A percentile compares a stretch with the other conserved stretches of the same genome.
phyloP scores from a whole-genome alignment of 805 yeast species.

The Cyberlindnera lachancei region DNA sequence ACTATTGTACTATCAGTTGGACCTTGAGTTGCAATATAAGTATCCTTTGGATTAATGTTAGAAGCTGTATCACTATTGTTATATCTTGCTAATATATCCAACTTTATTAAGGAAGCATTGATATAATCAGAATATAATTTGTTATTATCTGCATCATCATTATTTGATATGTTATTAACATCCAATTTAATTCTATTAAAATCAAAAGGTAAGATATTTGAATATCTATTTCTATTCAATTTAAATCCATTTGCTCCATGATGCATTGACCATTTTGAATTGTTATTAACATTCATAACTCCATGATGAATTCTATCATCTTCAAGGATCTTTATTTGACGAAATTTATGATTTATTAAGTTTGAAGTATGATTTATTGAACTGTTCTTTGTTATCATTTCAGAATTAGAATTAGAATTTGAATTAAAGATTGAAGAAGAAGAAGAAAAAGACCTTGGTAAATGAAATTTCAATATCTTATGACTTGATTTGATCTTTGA shows the following conservation, averaged over 20 bases:
- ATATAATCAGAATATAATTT: slow-evolving; percentile 16
- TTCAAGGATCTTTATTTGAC: slow-evolving; percentile 28
- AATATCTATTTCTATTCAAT: slow-evolving; percentile 45
- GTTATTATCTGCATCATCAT: too few relatives aligned
- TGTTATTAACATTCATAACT: slow-evolving; percentile 18
- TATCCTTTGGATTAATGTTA: slow-evolving; percentile 11
- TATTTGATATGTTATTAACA: too few relatives aligned
- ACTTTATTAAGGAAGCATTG: slow-evolving; percentile 15
- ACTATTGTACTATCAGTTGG: slow-evolving; percentile 67
- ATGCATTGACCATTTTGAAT: slow-evolving; percentile 20
- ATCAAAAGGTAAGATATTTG: slow-evolving; percentile 62
- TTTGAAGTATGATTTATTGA: slow-evolving; percentile 4
- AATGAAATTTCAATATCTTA: too few relatives aligned
- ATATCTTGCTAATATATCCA: slow-evolving; percentile 3
- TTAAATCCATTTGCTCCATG: slow-evolving; percentile 12
- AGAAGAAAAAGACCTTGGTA: too few relatives aligned
- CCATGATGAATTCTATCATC: slow-evolving; percentile 32
- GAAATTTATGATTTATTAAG: slow-evolving; percentile 19
- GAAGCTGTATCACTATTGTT: too few relatives aligned
- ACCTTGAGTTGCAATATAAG: slow-evolving; percentile 69
- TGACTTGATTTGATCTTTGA: too few relatives aligned
- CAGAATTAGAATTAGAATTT: too few relatives aligned
- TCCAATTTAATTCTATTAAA: slow-evolving; percentile 41
- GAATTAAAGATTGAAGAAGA: too few relatives aligned
- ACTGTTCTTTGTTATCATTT: too few relatives aligned